Evolutionary conservation across 2,329 filamentous ascomycete genomes (phyloP).

Genomic region (Hypoxylon sp.): DNA sequence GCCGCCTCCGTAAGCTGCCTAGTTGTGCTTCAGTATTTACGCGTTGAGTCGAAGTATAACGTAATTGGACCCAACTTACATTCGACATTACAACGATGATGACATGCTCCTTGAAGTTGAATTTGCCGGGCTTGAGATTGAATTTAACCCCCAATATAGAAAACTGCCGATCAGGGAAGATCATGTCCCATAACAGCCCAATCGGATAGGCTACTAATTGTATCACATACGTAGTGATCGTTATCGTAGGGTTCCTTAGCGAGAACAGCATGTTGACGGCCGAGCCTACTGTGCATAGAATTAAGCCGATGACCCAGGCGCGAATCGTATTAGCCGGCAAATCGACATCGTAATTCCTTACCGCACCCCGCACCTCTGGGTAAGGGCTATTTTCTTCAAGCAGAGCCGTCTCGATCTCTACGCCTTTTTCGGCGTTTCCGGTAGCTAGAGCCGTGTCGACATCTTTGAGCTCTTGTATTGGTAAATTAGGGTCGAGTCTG

Average conservation of each 20-base stretch:
- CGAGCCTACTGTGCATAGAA: constrained; percentile 70
- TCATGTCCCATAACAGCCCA: constrained; percentile 54
- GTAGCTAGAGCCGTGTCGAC: constrained; percentile 62
- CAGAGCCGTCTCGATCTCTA: constrained; percentile 60
- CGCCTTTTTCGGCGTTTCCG: constrained; percentile 60
- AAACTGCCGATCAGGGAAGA: constrained; percentile 54
- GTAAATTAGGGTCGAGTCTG: constrained; percentile 69
- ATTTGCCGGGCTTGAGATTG: constrained; percentile 58
- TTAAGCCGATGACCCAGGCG: constrained; percentile 69
- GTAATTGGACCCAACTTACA: constrained; percentile 59
- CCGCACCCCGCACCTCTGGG: constrained; percentile 59
- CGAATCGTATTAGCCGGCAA: constrained; percentile 69
- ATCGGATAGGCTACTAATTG: constrained; percentile 67
- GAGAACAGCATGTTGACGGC: constrained; percentile 68
- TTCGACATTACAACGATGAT: constrained; percentile 72
- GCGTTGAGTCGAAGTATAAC: neutral
- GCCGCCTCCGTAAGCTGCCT: constrained; percentile 69
- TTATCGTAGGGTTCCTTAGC: constrained; percentile 63
- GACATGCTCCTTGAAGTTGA: constrained; percentile 57
- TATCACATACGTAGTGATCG: constrained; percentile 66
- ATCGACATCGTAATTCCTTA: constrained; percentile 64
- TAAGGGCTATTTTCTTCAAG: constrained; percentile 70
- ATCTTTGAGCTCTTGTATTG: constrained; percentile 64
- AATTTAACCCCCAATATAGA: constrained; percentile 54
- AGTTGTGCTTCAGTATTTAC: constrained; percentile 46